A percentile compares a stretch with the other conserved stretches of the same genome.
Conservation (phyloP, 1,284 basidiomycete species). For the Heliocybe sulcata region DNA sequence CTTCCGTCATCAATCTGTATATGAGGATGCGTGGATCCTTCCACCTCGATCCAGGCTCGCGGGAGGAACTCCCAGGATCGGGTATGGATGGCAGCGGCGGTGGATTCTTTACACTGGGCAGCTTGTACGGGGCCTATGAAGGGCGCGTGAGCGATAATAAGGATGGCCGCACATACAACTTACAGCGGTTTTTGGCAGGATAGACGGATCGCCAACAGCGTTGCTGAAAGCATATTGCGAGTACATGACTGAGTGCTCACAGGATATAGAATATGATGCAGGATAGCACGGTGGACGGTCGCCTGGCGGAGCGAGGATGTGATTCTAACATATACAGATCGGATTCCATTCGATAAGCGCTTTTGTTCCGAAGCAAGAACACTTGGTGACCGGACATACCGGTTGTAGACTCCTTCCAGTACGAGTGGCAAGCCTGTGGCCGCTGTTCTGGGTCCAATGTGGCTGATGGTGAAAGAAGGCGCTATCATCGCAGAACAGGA, state of each 20-base stretch:
- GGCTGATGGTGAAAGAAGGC: background rate
- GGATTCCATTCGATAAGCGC: too few species aligned
- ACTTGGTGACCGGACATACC: too few species aligned
- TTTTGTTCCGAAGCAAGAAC: too few species aligned
- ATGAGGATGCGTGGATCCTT: background rate
- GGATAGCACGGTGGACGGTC: too few species aligned
- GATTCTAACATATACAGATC: too few species aligned
- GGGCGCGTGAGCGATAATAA: background rate
- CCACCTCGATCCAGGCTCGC: background rate
- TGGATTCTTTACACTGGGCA: background rate
- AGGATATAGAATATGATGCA: background rate
- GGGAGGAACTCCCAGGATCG: background rate
- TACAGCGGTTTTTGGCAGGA: background rate
- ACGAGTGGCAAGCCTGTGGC: background rate
- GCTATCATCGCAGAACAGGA: background rate
- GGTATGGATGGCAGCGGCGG: background rate
- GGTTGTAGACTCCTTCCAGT: too few species aligned
- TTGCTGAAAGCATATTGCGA: background rate
- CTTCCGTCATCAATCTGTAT: background rate
- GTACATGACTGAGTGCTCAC: background rate
- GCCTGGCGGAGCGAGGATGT: too few species aligned
- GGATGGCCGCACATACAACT: background rate
- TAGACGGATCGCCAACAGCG: background rate
- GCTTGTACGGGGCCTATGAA: background rate
- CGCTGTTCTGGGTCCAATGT: background rate